Evolutionary conservation across 331 rosid genomes (phyloP).

Genomic region (Acacia pycnantha): DNA sequence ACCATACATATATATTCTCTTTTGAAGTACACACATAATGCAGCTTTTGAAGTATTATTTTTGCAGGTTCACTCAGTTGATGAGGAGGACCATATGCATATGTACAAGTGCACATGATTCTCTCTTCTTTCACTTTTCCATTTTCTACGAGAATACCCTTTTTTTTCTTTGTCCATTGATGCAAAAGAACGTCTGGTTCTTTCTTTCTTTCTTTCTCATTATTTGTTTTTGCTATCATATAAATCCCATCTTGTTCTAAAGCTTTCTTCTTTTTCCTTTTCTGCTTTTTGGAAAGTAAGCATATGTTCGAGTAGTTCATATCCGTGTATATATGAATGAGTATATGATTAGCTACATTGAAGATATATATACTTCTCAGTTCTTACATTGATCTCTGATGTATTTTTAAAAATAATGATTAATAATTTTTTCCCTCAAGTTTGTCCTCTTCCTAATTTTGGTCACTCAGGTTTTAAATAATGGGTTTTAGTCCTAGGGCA

Average conservation of each 20-base stretch:
- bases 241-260: not conserved
- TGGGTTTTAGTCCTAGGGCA: too few species aligned
- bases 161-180: not conserved
- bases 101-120: constrained; percentile 8
- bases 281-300: not conserved
- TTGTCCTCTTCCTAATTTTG: too few species aligned
- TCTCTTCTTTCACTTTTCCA: constrained; percentile 38
- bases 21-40: constrained; percentile 14
- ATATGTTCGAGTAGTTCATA: not conserved
- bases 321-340: not conserved
- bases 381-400: not conserved
- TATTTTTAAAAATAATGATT: too few species aligned
- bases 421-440: too few species aligned
- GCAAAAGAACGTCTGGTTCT: not conserved
- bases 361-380: not conserved
- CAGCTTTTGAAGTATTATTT: constrained; percentile 31
- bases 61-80: not conserved
- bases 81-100: constrained; percentile 19
- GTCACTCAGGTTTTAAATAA: too few species aligned
- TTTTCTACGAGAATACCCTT: not conserved
- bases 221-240: not conserved
- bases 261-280: not conserved
- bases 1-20: not conserved
- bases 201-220: not conserved
- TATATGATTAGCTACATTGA: not conserved